Base-by-base conservation (phyloP, 164 flowering plant species). In the Hamamelis virginiana region DNA sequence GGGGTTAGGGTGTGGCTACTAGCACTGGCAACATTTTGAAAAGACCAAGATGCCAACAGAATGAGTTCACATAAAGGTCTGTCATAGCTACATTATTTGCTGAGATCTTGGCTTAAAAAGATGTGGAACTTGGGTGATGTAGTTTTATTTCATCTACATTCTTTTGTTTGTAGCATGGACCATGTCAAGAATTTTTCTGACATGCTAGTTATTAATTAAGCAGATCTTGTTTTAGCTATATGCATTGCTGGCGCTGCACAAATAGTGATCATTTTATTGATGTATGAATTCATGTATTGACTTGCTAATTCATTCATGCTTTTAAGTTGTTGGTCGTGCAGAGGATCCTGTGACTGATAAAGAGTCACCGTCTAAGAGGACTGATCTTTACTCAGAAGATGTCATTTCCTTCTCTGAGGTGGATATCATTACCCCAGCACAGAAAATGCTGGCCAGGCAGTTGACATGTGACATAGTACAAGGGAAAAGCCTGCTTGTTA, bases 401-500 rank as follows among this genome's bases (percentile, higher is more conserved):
- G 68, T 44, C 51, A 93, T 96, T 70, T 86, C 91, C 66, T 93
- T 96, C 68, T 74, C 83, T 26, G 83, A 91, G 65, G 94, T 93
- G 67, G 97, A 92, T 79, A 91, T 96, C 43, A 83, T 93, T 69
- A 86, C 97, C 64, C 98, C 99, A 22, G 57, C 83, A 15, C 98
- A 93, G 84, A 96, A 93, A 73, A 61, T 93, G 80, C 72, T 96
- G 81, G 99, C 96, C 14, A 74, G 91, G 79, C 72, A 82, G 70
- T 80, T 96, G 86, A 83, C 88, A 59, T 92, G 88, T 82, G 86
- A 87, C 59, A 76, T 96, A 43, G 71, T 60, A 46, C 90, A 88
- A 44, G 92, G 91, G 75, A 86, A 80, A 77, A 93, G 95, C 82
- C 76, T 96, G 72, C 98, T 96, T 75, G 88, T 96, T 65, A 96